Base-by-base conservation (phyloP, 2,329 filamentous ascomycete species). In the Trichoderma sp. region DNA sequence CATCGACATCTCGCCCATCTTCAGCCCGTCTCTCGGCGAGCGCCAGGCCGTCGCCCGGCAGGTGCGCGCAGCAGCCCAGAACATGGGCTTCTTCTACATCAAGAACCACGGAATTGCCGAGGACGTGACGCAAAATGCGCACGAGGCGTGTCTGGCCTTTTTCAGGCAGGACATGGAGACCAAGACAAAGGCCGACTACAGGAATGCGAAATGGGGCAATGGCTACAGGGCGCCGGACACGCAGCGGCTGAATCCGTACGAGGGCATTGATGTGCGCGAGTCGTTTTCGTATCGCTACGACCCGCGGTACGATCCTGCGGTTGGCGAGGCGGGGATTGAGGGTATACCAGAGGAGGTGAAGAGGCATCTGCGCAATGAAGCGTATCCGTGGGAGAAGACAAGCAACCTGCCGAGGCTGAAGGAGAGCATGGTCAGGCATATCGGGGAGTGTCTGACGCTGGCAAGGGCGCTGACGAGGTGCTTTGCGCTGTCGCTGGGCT, bases 41-140 rank as follows among this genome's bases (percentile, higher is more conserved):
- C 81, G 82, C 0, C 75, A 79, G 51, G 70, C 73, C 13, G 79
- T 85, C 0, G 83, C 84, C 0, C 71, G 73, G 0, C 74, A 78
- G 5, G 80, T 87, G 18, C 79, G 78, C 24, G 72, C 77, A 0
- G 85, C 85, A 0, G 82, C 84, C 3, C 81, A 82, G 16, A 83
- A 81, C 46, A 85, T 79, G 0, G 85, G 85, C 3, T 87, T 87
- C 77, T 87, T 87, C 76, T 87, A 87, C 76, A 79, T 87, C 69
- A 79, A 78, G 69, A 83, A 85, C 68, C 84, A 86, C 69, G 82
- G 84, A 4, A 81, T 86, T 28, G 69, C 79, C 0, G 51, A 77
- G 1, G 72, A 75, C 30, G 65, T 76, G 14, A 77, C 74, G 3
- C 68, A 76, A 5, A 69, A 73, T 1, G 80, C 78, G 0, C 77